Base-by-base conservation (phyloP, 106 monocot species). In the Dendrobium huoshanense region DNA sequence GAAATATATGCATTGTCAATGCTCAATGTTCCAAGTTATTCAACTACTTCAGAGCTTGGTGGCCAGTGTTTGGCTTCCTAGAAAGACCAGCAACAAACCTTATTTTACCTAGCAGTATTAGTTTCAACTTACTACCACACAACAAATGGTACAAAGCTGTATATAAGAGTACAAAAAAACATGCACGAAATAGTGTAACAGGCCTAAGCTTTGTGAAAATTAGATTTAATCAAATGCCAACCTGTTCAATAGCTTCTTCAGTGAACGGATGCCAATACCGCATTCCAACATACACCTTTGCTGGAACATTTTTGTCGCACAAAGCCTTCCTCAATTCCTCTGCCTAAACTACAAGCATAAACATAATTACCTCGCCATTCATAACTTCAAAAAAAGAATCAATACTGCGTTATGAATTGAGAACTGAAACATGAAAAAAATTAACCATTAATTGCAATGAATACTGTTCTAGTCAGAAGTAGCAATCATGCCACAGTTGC, bases 211-310 rank as follows among this genome's bases (percentile, higher is more conserved):
- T 64, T 64, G 24, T 25, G 1, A 24, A 64, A 79, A 85, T 51
- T 15, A 51, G 51, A 42, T 76, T 16, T 6, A 77, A 45, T 72
- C 43, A 68, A 82, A 0, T 61, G 9, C 64, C 31, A 83, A 98
- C 98, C 91, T 88, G 88, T 65, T 98, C 89, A 78, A 98, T 98
- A 61, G 98, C 98, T 89, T 98, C 98, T 87, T 98, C 98, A 77
- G 98, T 98, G 85, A 98, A 98, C 9, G 98, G 98, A 84, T 98
- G 94, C 98, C 98, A 98, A 84, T 98, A 98, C 29, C 98, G 92
- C 98, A 98, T 98, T 82, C 98, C 98, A 88, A 98, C 92, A 85
- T 95, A 98, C 73, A 98, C 98, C 82, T 98, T 89, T 73, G 92
- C 94, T 10, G 92, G 95, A 41, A 98, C 77, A 83, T 92, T 81